These are phyloP conservation scores for Saturnispora ahearnii DNA, from an alignment of 805 yeast species.

Conservation along the genomic window DNA sequence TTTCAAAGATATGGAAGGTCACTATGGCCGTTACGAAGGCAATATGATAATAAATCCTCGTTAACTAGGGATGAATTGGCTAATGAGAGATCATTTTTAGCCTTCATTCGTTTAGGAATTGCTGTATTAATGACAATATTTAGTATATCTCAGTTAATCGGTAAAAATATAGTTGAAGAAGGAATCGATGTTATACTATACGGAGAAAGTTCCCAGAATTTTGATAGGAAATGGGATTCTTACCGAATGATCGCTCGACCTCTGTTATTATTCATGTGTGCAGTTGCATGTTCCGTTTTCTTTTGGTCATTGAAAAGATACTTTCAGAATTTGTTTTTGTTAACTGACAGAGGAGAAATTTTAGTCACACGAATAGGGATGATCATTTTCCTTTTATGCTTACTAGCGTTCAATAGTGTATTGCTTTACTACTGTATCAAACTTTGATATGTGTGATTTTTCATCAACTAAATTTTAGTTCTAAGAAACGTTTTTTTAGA, in stretches of 20 bases:
- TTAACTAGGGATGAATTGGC: conserved; percentile 48
- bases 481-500: neutral
- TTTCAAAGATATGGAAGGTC: neutral
- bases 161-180: neutral
- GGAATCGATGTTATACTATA: neutral
- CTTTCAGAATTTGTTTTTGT: conserved; percentile 4
- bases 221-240: neutral
- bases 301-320: conserved; percentile 5
- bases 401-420: neutral
- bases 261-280: neutral
- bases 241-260: neutral
- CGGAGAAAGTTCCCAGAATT: neutral
- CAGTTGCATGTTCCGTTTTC: conserved; percentile 2
- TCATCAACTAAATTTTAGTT: neutral
- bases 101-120: conserved; percentile 37
- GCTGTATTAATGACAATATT: neutral
- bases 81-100: conserved; percentile 52
- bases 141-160: conserved; percentile 5
- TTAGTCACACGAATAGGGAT: conserved; percentile 3
- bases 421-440: conserved; percentile 1
- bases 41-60: conserved; percentile 5
- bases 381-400: neutral
- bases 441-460: neutral
- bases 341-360: conserved; percentile 2
- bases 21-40: conserved; percentile 5